Conservation (phyloP, 805 yeast species). For the Komagataella kurtzmanii region DNA sequence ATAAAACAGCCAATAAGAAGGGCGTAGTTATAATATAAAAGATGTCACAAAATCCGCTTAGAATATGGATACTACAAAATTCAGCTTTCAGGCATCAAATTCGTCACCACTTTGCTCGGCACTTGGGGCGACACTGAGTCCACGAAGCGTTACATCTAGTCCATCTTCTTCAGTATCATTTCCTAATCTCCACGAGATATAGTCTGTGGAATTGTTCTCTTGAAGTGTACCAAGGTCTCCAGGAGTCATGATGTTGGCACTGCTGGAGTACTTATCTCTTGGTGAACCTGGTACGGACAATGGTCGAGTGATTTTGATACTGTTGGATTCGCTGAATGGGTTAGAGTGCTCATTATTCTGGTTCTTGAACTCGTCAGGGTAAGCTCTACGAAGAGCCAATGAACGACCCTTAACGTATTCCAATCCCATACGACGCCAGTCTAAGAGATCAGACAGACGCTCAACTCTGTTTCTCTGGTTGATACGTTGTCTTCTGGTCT, state of each 20-base stretch:
- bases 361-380: constrained; percentile 64
- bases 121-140: constrained; percentile 22
- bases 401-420: constrained; percentile 94
- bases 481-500: constrained; percentile 92
- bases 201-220: constrained; percentile 81
- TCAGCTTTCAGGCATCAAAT: background rate
- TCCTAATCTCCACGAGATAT: constrained; percentile 38
- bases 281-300: constrained; percentile 97
- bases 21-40: background rate
- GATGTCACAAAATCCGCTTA: background rate
- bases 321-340: constrained; percentile 23
- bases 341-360: constrained; percentile 10
- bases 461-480: constrained; percentile 97
- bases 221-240: constrained; percentile 96
- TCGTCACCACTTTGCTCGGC: constrained; percentile 1
- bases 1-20: background rate
- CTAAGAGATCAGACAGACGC: constrained; percentile 80
- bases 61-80: background rate
- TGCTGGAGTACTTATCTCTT: constrained; percentile 46
- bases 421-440: constrained; percentile 97
- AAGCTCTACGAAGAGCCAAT: constrained; percentile 83
- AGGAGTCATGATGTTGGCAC: constrained; percentile 72
- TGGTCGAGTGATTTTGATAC: constrained; percentile 75
- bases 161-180: constrained; percentile 23
- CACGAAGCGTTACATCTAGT: constrained; percentile 21